Evolutionary conservation across 371 early-diverging fungal genomes (phyloP).

Genomic region (Haplosporangium sp.): DNA sequence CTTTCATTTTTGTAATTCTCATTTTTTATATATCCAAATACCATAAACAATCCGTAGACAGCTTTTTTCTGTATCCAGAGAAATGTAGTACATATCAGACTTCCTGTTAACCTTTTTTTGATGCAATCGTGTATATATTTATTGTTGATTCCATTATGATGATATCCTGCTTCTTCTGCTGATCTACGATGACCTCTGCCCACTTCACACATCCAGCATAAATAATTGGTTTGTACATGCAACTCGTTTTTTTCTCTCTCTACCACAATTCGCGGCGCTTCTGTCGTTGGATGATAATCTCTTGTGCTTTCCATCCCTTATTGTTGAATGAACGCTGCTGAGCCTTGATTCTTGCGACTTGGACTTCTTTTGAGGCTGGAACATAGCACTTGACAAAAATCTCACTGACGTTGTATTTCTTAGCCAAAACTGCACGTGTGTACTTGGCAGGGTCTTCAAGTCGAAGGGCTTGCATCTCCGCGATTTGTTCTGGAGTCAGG

Average conservation of each 20-base stretch:
- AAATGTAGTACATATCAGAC: neutral
- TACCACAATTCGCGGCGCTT: constrained; percentile 57
- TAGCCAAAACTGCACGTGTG: constrained; percentile 54
- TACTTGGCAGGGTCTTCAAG: constrained; percentile 56
- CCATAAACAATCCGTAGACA: too few species aligned
- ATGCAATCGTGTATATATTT: constrained; percentile 1
- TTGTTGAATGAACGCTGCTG: constrained; percentile 43
- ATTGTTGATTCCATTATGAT: constrained; percentile 5
- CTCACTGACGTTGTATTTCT: constrained; percentile 56
- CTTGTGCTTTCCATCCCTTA: constrained; percentile 55
- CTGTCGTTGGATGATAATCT: constrained; percentile 46
- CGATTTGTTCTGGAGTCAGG: constrained; percentile 51
- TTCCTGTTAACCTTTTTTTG: neutral
- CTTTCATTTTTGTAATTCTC: neutral
- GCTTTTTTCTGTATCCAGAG: neutral
- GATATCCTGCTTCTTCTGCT: neutral
- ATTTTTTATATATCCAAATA: neutral
- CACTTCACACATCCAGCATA: neutral
- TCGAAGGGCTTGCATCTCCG: constrained; percentile 54
- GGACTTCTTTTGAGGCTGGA: constrained; percentile 42
- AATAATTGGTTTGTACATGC: neutral
- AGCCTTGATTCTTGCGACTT: constrained; percentile 42
- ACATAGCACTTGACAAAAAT: constrained; percentile 53
- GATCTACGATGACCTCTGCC: neutral
- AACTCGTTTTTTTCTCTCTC: neutral